These are phyloP conservation scores for Pythium biforme DNA, from an alignment of 352 stramenopile genomes.

Conservation along the genomic window DNA sequence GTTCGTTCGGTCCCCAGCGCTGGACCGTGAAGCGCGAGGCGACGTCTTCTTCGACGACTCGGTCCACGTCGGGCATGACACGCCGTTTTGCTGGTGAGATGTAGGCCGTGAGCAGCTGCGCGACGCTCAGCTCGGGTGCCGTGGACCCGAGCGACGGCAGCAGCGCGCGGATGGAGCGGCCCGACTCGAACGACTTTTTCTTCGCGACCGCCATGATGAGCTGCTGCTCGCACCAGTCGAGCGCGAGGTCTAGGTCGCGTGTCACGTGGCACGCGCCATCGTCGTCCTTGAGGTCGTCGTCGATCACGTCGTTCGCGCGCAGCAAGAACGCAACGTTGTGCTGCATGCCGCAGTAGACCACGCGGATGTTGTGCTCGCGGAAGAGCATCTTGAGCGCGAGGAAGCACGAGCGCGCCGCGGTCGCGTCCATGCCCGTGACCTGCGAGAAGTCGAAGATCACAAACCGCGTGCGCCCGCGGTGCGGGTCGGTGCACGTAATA, in stretches of 20 bases:
- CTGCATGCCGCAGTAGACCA: constrained; percentile 68
- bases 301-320: constrained; percentile 53
- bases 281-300: constrained; percentile 6
- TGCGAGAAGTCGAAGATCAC: constrained; percentile 76
- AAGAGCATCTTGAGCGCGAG: constrained; percentile 66
- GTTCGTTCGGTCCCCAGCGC: constrained; percentile 31
- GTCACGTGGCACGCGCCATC: constrained; percentile 46
- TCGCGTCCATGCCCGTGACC: constrained; percentile 81
- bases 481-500: constrained; percentile 30
- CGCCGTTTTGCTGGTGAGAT: constrained; percentile 27
- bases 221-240: constrained; percentile 69
- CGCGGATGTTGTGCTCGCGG: constrained; percentile 40
- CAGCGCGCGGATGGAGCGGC: constrained; percentile 20
- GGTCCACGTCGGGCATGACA: constrained; percentile 11
- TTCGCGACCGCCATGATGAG: constrained; percentile 45
- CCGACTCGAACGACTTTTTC: constrained; percentile 38
- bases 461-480: constrained; percentile 47
- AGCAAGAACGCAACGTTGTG: constrained; percentile 55
- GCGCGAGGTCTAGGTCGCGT: constrained; percentile 46
- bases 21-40: constrained; percentile 35
- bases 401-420: constrained; percentile 69
- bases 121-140: constrained; percentile 35
- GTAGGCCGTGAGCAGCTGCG: constrained; percentile 49
- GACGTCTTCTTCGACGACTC: constrained; percentile 34
- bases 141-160: constrained; percentile 21